phyloP scores from a whole-genome alignment of 1,284 basidiomycete genomes.

The Exobasidium cylindrosporum region DNA sequence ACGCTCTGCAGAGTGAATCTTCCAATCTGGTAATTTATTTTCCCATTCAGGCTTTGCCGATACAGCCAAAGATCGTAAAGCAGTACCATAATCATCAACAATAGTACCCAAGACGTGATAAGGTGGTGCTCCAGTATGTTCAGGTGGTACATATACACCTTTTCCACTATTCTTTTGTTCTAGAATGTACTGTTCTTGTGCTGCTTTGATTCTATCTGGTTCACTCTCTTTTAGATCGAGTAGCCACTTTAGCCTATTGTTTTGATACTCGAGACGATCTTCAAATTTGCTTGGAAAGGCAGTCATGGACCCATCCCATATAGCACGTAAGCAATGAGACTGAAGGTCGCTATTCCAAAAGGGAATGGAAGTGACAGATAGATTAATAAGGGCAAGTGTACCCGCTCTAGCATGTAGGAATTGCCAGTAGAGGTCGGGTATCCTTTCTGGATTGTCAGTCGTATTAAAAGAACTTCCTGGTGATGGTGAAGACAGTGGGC shows the following conservation, averaged over 20 bases:
- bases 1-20: constrained; percentile 22
- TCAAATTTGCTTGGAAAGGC: constrained; percentile 18
- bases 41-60: constrained; percentile 15
- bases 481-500: constrained; percentile 22
- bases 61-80: constrained; percentile 17
- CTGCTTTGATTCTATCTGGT: not conserved
- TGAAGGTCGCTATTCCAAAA: constrained; percentile 30
- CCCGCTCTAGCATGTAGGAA: constrained; percentile 20
- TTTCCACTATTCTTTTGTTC: not conserved
- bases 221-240: not conserved
- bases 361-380: constrained; percentile 31
- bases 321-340: constrained; percentile 24
- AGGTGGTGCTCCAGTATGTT: not conserved
- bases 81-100: constrained; percentile 17
- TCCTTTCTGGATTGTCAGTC: constrained; percentile 8
- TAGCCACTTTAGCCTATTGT: constrained; percentile 11
- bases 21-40: constrained; percentile 25
- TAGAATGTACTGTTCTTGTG: not conserved
- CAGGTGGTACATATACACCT: not conserved
- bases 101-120: constrained; percentile 14
- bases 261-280: constrained; percentile 18
- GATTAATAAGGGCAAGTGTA: constrained; percentile 29
- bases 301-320: constrained; percentile 30
- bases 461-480: constrained; percentile 19
- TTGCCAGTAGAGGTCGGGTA: constrained; percentile 18